phyloP scores from a whole-genome alignment of 164 flowering plant species.

The Platanus orientalis region DNA sequence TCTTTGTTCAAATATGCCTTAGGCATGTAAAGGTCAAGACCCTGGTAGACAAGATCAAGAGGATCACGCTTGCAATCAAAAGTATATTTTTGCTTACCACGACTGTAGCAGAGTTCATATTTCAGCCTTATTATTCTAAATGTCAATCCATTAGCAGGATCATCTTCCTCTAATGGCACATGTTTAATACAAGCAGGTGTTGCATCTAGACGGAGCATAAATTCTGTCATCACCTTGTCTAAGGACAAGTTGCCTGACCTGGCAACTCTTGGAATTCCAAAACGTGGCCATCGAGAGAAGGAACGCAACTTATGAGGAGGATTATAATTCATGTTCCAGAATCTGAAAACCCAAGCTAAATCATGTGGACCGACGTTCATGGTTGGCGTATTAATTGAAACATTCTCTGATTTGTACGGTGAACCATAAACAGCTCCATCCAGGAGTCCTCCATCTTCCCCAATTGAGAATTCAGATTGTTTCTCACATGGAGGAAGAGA shows the following conservation, averaged over 20 bases:
- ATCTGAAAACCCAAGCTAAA: conserved; percentile 85
- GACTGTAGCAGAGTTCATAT: conserved; percentile 68
- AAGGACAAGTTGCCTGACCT: conserved; percentile 95
- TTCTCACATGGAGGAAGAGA: conserved; percentile 32
- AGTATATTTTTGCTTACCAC: conserved; percentile 83
- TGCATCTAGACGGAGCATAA: conserved; percentile 81
- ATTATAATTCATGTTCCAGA: conserved; percentile 70
- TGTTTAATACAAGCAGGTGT: conserved; percentile 72
- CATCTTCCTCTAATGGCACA: conserved; percentile 76
- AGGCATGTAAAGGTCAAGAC: conserved; percentile 83
- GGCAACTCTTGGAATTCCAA: conserved; percentile 75
- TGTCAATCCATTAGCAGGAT: conserved; percentile 91
- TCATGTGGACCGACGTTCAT: conserved; percentile 88
- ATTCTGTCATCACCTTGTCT: conserved; percentile 96
- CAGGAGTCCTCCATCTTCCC: conserved; percentile 16
- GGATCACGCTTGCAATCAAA: conserved; percentile 87
- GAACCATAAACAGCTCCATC: conserved; percentile 37
- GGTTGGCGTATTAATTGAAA: conserved; percentile 39
- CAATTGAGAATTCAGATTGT: conserved; percentile 31
- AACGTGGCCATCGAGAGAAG: conserved; percentile 96
- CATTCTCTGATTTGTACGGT: conserved; percentile 26
- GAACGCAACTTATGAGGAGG: conserved; percentile 93
- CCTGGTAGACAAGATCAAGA: conserved; percentile 94
- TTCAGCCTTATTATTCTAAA: conserved; percentile 76
- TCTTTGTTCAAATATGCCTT: conserved; percentile 59